A percentile compares a stretch with the other conserved stretches of the same genome.
phyloP scores from a whole-genome alignment of 345 rosid species.

The Noccaea caerulescens region DNA sequence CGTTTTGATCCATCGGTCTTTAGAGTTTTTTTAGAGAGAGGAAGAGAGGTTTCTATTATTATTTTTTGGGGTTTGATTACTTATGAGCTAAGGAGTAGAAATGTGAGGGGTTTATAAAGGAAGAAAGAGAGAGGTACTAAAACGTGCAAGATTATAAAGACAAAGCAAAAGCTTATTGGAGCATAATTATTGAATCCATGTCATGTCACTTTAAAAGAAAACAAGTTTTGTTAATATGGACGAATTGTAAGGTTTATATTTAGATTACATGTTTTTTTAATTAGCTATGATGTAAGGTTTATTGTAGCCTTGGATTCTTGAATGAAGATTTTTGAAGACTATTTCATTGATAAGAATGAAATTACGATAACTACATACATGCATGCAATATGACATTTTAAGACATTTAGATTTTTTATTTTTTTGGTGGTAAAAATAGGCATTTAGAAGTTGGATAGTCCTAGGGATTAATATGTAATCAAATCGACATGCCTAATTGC shows the following conservation, averaged over 20 bases:
- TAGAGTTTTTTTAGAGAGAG: slow-evolving; percentile 24
- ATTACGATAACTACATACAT: background rate
- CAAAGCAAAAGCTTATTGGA: slow-evolving; percentile 35
- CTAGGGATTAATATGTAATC: background rate
- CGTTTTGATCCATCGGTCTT: slow-evolving; percentile 49
- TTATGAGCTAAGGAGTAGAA: slow-evolving; percentile 42
- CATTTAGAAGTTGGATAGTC: background rate
- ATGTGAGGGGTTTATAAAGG: slow-evolving; percentile 52
- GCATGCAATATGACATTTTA: background rate
- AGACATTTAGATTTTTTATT: background rate
- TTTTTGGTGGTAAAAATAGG: too few relatives aligned
- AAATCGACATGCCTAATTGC: slow-evolving; percentile 1
- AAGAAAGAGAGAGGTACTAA: slow-evolving; percentile 4
- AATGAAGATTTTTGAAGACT: too few relatives aligned
- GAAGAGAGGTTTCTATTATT: slow-evolving; percentile 23
- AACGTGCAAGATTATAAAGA: slow-evolving; percentile 38
- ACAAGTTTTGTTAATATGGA: slow-evolving; percentile 7
- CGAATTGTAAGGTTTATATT: background rate
- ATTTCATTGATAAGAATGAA: background rate
- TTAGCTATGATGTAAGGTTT: background rate
- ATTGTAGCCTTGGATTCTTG: background rate
- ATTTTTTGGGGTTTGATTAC: slow-evolving; percentile 31
- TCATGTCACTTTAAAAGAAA: slow-evolving; percentile 28
- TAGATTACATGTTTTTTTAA: background rate
- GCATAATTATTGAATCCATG: slow-evolving; percentile 35